Evolutionary conservation across 106 monocot genomes (phyloP).

Genomic region (Vanilla planifolia): DNA sequence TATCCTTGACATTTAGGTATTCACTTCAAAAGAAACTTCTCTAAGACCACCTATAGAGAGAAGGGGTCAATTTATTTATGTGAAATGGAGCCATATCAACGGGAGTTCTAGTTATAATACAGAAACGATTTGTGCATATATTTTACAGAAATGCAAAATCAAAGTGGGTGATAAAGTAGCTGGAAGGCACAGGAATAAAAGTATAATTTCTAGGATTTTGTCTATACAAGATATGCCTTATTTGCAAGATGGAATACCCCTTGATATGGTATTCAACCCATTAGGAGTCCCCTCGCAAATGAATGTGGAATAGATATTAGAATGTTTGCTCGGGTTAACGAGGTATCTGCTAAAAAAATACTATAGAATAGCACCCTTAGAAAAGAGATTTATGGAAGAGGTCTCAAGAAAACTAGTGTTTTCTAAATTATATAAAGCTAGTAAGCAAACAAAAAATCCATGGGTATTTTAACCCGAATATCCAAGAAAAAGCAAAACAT

Average conservation of each 20-base stretch:
- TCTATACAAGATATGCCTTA: constrained; percentile 8
- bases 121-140: constrained; percentile 6
- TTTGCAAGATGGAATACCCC: not conserved
- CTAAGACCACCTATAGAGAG: no score
- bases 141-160: constrained; percentile 11
- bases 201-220: constrained; percentile 17
- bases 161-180: constrained; percentile 17
- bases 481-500: no score
- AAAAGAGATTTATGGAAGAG: no score
- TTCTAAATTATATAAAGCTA: no score
- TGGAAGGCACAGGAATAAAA: constrained; percentile 13
- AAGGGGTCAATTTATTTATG: not conserved
- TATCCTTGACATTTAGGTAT: no score
- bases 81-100: constrained; percentile 1
- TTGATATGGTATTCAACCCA: constrained; percentile 11
- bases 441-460: no score
- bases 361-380: no score
- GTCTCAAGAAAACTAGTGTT: no score
- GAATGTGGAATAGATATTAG: constrained; percentile 2
- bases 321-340: not conserved
- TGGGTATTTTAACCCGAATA: no score
- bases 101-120: not conserved
- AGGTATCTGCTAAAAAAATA: no score
- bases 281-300: not conserved
- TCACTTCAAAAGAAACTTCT: no score